Evolutionary conservation across 805 yeast genomes (phyloP).

Genomic region (Wickerhamomyces strasburgensis): DNA sequence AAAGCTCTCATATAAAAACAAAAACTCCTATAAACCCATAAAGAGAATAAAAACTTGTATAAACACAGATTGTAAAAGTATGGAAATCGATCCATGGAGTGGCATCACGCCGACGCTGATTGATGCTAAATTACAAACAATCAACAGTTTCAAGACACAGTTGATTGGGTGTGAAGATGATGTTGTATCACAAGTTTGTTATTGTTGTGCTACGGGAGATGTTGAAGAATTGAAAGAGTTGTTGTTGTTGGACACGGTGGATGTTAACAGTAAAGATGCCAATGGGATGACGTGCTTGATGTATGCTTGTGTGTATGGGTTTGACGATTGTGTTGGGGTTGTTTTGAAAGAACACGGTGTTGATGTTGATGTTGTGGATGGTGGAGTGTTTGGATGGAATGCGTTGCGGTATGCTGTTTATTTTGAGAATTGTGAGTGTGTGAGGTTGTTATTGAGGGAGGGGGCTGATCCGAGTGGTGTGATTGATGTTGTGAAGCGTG

Average conservation of each 20-base stretch:
- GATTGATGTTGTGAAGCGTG: constrained; percentile 46
- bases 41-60: too few relatives aligned
- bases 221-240: not conserved
- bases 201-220: not conserved
- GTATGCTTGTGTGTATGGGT: not conserved
- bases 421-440: constrained; percentile 50
- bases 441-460: constrained; percentile 49
- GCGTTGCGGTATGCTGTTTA: constrained; percentile 88
- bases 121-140: not conserved
- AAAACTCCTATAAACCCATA: too few relatives aligned
- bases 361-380: constrained; percentile 47
- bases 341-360: constrained; percentile 15
- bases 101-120: not conserved
- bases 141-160: too few relatives aligned
- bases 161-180: not conserved
- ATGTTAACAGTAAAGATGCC: not conserved
- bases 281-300: not conserved
- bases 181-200: not conserved
- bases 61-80: too few relatives aligned
- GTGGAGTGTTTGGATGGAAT: constrained; percentile 48
- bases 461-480: constrained; percentile 53
- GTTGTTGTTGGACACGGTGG: not conserved
- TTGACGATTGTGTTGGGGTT: not conserved
- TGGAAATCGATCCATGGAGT: not conserved
- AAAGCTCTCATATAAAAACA: too few relatives aligned